Base-by-base conservation (phyloP, 306 rosid species). In the Lathyrus sativus region DNA sequence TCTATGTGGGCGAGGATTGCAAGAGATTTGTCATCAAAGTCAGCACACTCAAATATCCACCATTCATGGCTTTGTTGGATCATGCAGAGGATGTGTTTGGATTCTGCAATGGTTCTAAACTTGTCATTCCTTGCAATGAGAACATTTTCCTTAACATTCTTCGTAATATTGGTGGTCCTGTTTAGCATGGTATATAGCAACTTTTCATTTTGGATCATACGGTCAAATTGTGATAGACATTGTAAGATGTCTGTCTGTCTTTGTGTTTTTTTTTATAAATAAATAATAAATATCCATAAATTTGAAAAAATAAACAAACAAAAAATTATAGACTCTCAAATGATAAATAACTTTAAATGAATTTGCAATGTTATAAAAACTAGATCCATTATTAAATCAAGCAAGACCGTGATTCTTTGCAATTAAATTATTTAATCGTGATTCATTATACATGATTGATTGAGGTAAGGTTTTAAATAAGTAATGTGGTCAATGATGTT, bases 1-100 rank as follows among this genome's bases (percentile, higher is more conserved):
- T 88, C 13, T 88, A 90, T 65, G 90, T 88, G 19, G 95, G 90
- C 19, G 90, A 87, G 61, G 82, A 82, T 14, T 72, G 80, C 72
- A 85, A 72, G 85, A 88, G 92, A 81, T 86, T 64, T 86, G 90
- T 90, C 3, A 72, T 84, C 58, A 82, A 80, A 67, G 74, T 84
- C 9, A 61, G 69, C 33, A 56, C 69, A 42, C 75, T 88, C 64
- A 69, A 57, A 15, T 87, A 90, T 77, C 96, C 92, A 62, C 45
- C 80, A 37, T 86, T 90, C 68, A 73, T 14, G 60, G 79, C 74
- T 3, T 51, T 90, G 76, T 78, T 88, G 70, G 83, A 82, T 73
- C 83, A 75, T 59, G 88, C 91, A 5, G 95, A 88, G 62, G 87
- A 88, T 39, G 82, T 77, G 66, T 81, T 85, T 76, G 88, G 83